A percentile compares a stretch with the other conserved stretches of the same genome.
phyloP scores from a whole-genome alignment of 768 basidiomycete genomes.

The Leccinum disarticulatum region DNA sequence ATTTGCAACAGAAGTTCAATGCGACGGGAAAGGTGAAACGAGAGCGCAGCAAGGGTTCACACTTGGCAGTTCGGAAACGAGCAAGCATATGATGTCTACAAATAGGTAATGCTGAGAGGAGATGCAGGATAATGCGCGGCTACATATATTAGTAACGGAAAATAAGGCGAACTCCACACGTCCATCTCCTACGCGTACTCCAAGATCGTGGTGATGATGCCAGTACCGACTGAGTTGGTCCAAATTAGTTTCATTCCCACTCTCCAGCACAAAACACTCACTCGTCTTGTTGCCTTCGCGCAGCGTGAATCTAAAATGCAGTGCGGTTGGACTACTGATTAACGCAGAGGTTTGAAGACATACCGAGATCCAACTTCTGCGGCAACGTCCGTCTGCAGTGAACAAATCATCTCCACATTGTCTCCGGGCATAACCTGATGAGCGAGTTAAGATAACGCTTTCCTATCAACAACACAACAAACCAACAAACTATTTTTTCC shows the following conservation, averaged over 20 bases:
- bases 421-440: constrained; percentile 93
- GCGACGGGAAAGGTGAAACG: neutral
- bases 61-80: neutral
- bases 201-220: constrained; percentile 86
- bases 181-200: constrained; percentile 34
- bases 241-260: constrained; percentile 13
- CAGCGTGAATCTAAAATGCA: constrained; percentile 66
- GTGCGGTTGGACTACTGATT: constrained; percentile 2
- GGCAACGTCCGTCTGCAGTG: constrained; percentile 82
- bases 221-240: constrained; percentile 73
- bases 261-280: constrained; percentile 36
- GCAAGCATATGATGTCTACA: constrained; percentile 4
- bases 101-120: constrained; percentile 23
- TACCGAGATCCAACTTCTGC: constrained; percentile 83
- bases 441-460: constrained; percentile 2
- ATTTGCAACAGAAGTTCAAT: neutral
- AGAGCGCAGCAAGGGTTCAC: neutral
- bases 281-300: constrained; percentile 94
- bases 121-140: constrained; percentile 19
- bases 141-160: constrained; percentile 17
- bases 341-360: constrained; percentile 7
- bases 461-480: constrained; percentile 11
- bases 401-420: constrained; percentile 90
- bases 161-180: constrained; percentile 15
- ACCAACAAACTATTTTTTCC: constrained; percentile 73